Evolutionary conservation across 2,329 filamentous ascomycete genomes (phyloP), one percentile per base, ranked within the genome.

Genomic region (Ceratocystis lukuohia): DNA sequence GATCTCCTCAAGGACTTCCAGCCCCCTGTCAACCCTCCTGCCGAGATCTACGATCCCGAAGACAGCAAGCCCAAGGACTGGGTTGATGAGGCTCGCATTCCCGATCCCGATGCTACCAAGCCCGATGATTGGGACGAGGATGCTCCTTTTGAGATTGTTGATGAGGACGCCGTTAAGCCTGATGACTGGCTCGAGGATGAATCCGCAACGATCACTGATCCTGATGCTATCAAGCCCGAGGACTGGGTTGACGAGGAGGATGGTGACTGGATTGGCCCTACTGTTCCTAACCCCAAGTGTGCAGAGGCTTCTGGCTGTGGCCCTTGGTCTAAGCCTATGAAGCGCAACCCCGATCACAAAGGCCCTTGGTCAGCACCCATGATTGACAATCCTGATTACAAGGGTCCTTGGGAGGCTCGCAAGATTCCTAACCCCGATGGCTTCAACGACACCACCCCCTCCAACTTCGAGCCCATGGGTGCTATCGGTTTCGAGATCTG

Each of bases 221-320:
- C 94, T 66, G 91, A 96, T 80, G 91, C 93, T 64, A 82, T 89
- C 81, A 99, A 97, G 88, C 94, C 94, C 69, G 92, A 96, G 80
- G 94, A 97, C 76, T 99, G 94, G 94, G 93, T 96, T 79, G 93
- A 99, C 68, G 94, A 99, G 81, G 94, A 99, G 81, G 94, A 99
- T 77, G 94, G 94, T 77, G 94, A 99, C 81, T 99, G 92, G 91
- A 77, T 96, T 71, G 80, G 92, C 64, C 94, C 93, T 67, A 91
- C 87, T 66, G 85, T 99, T 66, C 84, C 91, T 76, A 97, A 99
- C 86, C 89, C 93, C 77, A 96, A 96, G 85, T 97, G 94, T 75
- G 85, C 87, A 70, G 93, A 97, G 68, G 89, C 81, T 71, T 92
- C 93, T 80, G 94, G 94, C 74, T 97, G 94, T 77, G 94, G 94